Base-by-base conservation (phyloP, 2,329 filamentous ascomycete genomes). In the Curvularia lunata region DNA sequence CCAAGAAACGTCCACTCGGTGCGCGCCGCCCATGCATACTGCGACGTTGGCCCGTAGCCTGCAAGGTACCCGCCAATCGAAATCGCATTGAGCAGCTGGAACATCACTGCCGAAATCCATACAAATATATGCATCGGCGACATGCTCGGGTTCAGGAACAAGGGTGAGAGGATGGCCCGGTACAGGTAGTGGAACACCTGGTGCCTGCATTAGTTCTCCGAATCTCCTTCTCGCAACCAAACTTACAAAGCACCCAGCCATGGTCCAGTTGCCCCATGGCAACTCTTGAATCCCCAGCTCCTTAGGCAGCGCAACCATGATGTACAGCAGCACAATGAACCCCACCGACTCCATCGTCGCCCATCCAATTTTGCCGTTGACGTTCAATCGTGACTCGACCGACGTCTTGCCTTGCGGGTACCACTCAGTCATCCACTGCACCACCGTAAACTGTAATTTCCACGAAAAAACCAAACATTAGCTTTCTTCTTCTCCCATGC, bases 371-470 rank as follows among this genome's bases (percentile, higher is more conserved):
- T 91, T 91, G 60, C 95, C 95, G 1, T 93, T 91, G n/a, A 98
- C 77, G 78, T 99, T 99, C 74, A 95, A 81, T 12, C 80, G 80
- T 68, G 89, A 92, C 3, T 83, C 72, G 18, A 87, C 84, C 3
- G 92, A 96, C 2, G 93, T 97, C 79, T 98, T 98, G 75, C 95
- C 95, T 81, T 94, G 92, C 49, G 91, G 91, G 76, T 97, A 95
- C 84, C 86, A 97, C 54, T 86, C 84, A 54, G 88, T 58, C 16
- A 76, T 18, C 88, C 90, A 96, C 86, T 97, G 92, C 21, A 86
- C 50, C 1, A 86, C 84, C 0, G 88, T 88, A 62, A 92, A 71
- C 92, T 96, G 25, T 37, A 32, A 37, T 6, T 48, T 27, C 19
- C 25, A 16, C 19, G 4, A 48, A 38, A 18, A 66, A 25, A 34